Percentiles rank a stretch among this genome's conserved stretches.
Conservation (phyloP, 2,329 filamentous ascomycete species). For the Incumbomyces delicatus region DNA sequence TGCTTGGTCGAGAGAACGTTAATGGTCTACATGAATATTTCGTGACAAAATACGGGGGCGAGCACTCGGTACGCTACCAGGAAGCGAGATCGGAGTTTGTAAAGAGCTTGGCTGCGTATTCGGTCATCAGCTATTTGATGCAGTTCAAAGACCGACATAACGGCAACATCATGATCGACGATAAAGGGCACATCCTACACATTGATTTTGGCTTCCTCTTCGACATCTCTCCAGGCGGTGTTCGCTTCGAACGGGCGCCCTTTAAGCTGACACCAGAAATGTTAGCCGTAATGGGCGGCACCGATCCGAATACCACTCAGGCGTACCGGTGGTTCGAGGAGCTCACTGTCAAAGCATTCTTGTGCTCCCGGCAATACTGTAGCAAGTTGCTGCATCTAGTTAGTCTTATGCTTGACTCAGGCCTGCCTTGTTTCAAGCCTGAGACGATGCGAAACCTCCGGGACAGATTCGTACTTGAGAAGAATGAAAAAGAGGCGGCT, state of each 20-base stretch:
- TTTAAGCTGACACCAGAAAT: slow-evolving; percentile 98
- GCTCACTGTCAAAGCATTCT: slow-evolving; percentile 87
- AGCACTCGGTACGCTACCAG: slow-evolving; percentile 90
- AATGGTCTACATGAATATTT: slow-evolving; percentile 99
- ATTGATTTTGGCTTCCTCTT: slow-evolving; percentile 99
- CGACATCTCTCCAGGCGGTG: slow-evolving; percentile 92
- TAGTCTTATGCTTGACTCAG: slow-evolving; percentile 88
- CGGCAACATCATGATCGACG: slow-evolving; percentile 99
- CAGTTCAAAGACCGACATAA: slow-evolving; percentile 99
- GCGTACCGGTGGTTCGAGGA: slow-evolving; percentile 95
- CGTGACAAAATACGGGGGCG: slow-evolving; percentile 90
- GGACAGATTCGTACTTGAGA: slow-evolving; percentile 86
- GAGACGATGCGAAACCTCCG: slow-evolving; percentile 88
- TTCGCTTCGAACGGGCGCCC: slow-evolving; percentile 93
- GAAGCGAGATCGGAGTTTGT: slow-evolving; percentile 94
- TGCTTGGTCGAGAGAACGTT: slow-evolving; percentile 94
- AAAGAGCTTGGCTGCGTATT: slow-evolving; percentile 98
- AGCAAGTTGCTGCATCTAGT: slow-evolving; percentile 87
- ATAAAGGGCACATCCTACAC: slow-evolving; percentile 91
- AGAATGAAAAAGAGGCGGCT: slow-evolving; percentile 82
- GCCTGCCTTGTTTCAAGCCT: slow-evolving; percentile 94
- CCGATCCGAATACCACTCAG: slow-evolving; percentile 58
- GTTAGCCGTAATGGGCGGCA: slow-evolving; percentile 92
- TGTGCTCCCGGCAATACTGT: slow-evolving; percentile 75
- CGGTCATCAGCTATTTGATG: slow-evolving; percentile 86